Evolutionary conservation across 2,329 filamentous ascomycete species (phyloP), one percentile per base, ranked within the genome.

Genomic region (Rhynchosporium agropyri): DNA sequence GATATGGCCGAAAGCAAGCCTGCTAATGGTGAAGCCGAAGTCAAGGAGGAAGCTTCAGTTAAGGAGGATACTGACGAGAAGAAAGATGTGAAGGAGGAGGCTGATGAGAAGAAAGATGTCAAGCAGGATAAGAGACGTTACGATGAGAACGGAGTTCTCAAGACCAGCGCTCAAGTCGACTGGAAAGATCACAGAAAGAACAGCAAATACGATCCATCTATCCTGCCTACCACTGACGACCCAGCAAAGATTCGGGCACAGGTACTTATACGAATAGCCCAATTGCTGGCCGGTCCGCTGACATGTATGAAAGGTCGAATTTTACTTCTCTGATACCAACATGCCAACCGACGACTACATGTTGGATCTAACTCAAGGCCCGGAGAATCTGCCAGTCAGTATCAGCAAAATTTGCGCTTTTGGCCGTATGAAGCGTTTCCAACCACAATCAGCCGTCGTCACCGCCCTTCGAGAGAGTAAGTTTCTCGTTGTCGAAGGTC

Each of bases 351-450:
- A 99, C 78, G 90, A 92, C 76, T 96, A 91, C 80, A 84, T 99
- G 70, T 90, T 92, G 80, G 82, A 86, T 67, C 82, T 88, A 72
- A 90, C 91, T 61, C 89, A 88, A 45, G 94, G 94, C 62, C 81
- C 84, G 68, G 83, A 89, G 72, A 97, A 97, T 81, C 89, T 90
- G 76, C 84, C 93, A 49, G 88, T 99, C 43, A 81, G 88, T 28
- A 81, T 99, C 69, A 87, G 88, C 73, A 84, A 88, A 65, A 86
- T 99, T 69, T 86, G 88, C 81, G 87, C 81, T 58, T 99, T 99
- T 84, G 94, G 93, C 80, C 92, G 96, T 76, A 99, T 99, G 96
- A 89, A 87, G 69, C 90, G 89, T 72, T 99, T 98, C 84, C 88
- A 95, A 79, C 91, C 92, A 48, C 93, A 92, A 80, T 87, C 85